phyloP scores from a whole-genome alignment of 495 filamentous ascomycete genomes.

The Halenospora varia region DNA sequence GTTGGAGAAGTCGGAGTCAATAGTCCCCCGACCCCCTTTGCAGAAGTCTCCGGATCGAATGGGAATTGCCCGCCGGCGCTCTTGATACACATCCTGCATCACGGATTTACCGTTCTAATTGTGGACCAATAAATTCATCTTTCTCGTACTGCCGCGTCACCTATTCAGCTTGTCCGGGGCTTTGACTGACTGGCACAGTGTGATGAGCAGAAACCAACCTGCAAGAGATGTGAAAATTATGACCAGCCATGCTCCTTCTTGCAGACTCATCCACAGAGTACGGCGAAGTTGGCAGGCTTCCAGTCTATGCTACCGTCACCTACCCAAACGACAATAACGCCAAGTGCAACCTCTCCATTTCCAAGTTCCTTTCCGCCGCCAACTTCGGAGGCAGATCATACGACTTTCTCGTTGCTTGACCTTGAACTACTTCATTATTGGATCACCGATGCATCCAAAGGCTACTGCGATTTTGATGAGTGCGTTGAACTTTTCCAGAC shows the following conservation, averaged over 20 bases:
- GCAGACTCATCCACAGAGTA: conserved; percentile 37
- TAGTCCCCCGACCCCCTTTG: too few relatives aligned
- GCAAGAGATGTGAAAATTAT: conserved; percentile 56
- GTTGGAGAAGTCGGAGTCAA: too few relatives aligned
- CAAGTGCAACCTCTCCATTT: background rate
- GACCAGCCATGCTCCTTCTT: conserved; percentile 53
- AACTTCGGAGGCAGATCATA: background rate
- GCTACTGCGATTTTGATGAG: conserved; percentile 42
- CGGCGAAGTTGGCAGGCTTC: background rate
- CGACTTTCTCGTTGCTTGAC: conserved; percentile 38
- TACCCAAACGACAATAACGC: background rate
- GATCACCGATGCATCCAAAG: conserved; percentile 39
- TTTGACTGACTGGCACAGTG: conserved; percentile 36
- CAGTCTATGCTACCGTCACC: conserved; percentile 13
- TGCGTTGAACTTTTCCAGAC: conserved; percentile 34
- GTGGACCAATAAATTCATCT: background rate
- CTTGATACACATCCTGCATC: background rate
- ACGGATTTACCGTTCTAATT: background rate
- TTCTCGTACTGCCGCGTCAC: background rate
- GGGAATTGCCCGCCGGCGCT: background rate
- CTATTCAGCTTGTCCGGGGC: background rate
- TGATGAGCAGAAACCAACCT: conserved; percentile 57
- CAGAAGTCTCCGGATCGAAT: too few relatives aligned
- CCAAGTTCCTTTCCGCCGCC: background rate
- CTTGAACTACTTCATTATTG: conserved; percentile 45